Conservation (phyloP, 345 rosid genomes). For the Citrus australasica region DNA sequence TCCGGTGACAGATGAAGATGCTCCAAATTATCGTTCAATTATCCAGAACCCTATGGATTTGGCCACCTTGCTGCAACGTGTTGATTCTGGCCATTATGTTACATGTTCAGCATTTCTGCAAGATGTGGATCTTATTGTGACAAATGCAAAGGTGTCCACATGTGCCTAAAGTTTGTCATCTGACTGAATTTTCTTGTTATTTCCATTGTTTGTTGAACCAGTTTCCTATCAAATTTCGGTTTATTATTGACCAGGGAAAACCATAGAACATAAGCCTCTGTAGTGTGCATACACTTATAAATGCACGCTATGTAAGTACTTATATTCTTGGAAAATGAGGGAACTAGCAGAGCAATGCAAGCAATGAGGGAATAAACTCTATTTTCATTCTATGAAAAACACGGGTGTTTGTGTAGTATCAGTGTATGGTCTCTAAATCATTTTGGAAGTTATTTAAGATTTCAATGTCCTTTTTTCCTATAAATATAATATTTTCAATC, state of each 20-base stretch:
- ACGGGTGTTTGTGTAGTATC: neutral
- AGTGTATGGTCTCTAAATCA: neutral
- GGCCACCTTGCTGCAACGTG: constrained; percentile 86
- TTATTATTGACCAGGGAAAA: neutral
- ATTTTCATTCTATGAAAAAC: neutral
- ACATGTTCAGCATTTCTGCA: constrained; percentile 81
- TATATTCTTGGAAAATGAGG: neutral
- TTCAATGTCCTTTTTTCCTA: neutral
- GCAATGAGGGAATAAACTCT: neutral
- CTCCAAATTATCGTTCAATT: constrained; percentile 83
- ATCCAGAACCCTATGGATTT: constrained; percentile 96
- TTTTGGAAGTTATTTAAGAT: neutral
- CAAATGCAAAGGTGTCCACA: constrained; percentile 77
- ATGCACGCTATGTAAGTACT: neutral
- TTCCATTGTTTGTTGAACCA: neutral
- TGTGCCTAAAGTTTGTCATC: neutral
- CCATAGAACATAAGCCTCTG: neutral
- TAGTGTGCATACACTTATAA: neutral
- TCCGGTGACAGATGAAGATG: constrained; percentile 95
- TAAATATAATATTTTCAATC: neutral
- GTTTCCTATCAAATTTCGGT: neutral
- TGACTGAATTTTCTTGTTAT: neutral
- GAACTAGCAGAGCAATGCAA: neutral
- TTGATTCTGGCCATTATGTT: constrained; percentile 81
- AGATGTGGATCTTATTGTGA: constrained; percentile 86